Evolutionary conservation across 805 yeast genomes (phyloP).

Genomic region (Kuraishia hungarica): DNA sequence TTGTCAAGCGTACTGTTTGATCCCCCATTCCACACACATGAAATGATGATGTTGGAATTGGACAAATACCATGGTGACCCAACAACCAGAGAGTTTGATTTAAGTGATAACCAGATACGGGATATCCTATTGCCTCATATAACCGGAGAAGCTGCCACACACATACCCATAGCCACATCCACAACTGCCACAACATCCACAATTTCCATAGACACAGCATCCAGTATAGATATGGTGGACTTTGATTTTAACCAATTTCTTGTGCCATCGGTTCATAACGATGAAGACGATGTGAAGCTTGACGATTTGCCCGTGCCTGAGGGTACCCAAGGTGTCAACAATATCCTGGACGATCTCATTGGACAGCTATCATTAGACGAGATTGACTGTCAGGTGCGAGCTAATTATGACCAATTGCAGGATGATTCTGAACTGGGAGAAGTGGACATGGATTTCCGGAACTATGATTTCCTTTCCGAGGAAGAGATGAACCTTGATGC

Average conservation of each 20-base stretch:
- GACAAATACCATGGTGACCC: not conserved
- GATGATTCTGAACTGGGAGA: slow-evolving; percentile 3
- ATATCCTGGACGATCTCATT: slow-evolving; percentile 17
- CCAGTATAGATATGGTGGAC: not conserved
- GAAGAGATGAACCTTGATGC: slow-evolving; percentile 3
- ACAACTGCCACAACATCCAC: not conserved
- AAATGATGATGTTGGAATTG: not conserved
- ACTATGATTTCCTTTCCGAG: slow-evolving; percentile 12
- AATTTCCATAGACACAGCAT: not conserved
- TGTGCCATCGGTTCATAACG: not conserved
- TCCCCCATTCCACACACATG: not conserved
- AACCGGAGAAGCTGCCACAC: not conserved
- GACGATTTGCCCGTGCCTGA: not conserved
- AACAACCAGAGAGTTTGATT: not conserved
- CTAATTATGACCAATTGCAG: not conserved
- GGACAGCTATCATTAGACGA: slow-evolving; percentile 22
- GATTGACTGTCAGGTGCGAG: slow-evolving; percentile 25
- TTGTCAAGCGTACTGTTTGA: not conserved
- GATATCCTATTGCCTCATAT: not conserved
- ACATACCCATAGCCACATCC: not conserved
- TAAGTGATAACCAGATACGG: not conserved
- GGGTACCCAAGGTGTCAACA: slow-evolving; percentile 10
- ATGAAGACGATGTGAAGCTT: not conserved
- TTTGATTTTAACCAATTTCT: not conserved
- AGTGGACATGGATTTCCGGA: slow-evolving; percentile 8